Conservation (phyloP, 2,329 filamentous ascomycete genomes). For the Ophiosphaerella herpotricha region DNA sequence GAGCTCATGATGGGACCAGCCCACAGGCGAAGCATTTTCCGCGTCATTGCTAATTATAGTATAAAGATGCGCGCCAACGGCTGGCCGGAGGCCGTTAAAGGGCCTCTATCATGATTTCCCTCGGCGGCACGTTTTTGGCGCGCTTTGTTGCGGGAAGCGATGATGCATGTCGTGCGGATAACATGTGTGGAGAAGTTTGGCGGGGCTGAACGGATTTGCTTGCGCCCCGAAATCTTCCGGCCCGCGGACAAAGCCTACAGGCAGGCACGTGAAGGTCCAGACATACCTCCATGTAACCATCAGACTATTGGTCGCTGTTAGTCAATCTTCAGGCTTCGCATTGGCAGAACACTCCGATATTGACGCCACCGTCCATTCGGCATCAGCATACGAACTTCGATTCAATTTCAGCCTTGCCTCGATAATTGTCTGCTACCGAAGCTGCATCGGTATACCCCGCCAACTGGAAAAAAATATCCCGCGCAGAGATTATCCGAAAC, state of each 20-base stretch:
- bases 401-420: too few species aligned
- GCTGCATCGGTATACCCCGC: neutral
- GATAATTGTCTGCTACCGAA: too few species aligned
- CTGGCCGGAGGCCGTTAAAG: too few species aligned
- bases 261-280: neutral
- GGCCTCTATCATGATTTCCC: neutral
- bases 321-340: too few species aligned
- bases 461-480: slow-evolving; percentile 1
- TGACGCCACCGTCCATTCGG: too few species aligned
- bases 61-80: neutral
- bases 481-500: slow-evolving; percentile 1
- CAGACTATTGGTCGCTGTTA: too few species aligned
- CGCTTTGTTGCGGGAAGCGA: slow-evolving; percentile 32
- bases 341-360: too few species aligned
- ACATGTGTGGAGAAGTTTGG: slow-evolving; percentile 27
- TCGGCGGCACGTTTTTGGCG: slow-evolving; percentile 9
- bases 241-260: slow-evolving; percentile 24
- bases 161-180: slow-evolving; percentile 22
- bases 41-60: slow-evolving; percentile 6
- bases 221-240: slow-evolving; percentile 33
- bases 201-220: slow-evolving; percentile 18
- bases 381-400: too few species aligned
- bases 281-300: neutral
- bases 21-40: slow-evolving; percentile 8
- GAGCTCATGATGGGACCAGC: slow-evolving; percentile 31